Evolutionary conservation across 2,329 filamentous ascomycete genomes (phyloP), one percentile per base, ranked within the genome.

Genomic region (Colletotrichum ledebouriae): DNA sequence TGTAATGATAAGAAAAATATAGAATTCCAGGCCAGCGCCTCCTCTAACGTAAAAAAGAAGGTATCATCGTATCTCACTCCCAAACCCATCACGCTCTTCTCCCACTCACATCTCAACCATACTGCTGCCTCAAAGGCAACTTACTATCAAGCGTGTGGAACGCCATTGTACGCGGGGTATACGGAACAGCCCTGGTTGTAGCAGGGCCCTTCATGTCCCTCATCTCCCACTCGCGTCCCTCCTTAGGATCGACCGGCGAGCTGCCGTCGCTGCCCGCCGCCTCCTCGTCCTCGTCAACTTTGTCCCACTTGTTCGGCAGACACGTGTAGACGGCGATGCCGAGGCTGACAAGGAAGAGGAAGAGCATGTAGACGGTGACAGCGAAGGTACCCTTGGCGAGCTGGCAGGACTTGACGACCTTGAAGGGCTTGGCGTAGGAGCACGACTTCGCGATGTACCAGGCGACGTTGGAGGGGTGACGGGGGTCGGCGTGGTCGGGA

Each of bases 381-480:
- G 86, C 90, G 73, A 93, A 91, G 13, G 85, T 83, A 59, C 84
- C 87, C 76, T 93, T 91, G 6, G 92, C 91, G 76, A 92, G 85
- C 74, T 84, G 79, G 77, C 92, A 95, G 73, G 87, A 88, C 62
- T 84, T 79, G 55, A 86, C 82, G 33, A 86, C 85, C 57, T 78
- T 79, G 69, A 84, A 84, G 5, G 84, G 81, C 60, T 81, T 82
- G 2, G 90, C 89, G 42, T 90, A 83, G 60, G 79, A 82, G 80
- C 92, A 95, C 70, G 87, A 88, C 77, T 91, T 89, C 61, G 86
- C 86, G 73, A 94, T 87, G 77, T 94, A 94, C 92, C 92, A 95
- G 6, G 91, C 86, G 29, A 88, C 84, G 29, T 84, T 83, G 73
- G 89, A 89, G 5, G 86, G 86, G 73, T 89, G 86, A 49, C 83